Conservation (phyloP, 768 basidiomycete species). For the Clathrus columnatus region DNA sequence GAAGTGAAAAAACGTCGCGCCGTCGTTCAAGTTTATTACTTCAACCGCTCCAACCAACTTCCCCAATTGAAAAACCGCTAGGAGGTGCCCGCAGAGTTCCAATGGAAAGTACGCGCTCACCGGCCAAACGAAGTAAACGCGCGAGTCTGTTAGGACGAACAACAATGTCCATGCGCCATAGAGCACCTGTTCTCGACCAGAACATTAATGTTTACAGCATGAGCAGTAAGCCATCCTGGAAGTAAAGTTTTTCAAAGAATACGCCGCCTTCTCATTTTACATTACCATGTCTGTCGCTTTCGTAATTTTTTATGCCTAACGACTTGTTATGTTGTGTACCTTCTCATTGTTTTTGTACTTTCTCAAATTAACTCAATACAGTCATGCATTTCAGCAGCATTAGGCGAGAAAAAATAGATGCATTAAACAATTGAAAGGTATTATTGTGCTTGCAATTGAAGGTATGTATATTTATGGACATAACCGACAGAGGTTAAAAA, state of each 20-base stretch:
- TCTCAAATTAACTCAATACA: background rate
- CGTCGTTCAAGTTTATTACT: conserved; percentile 78
- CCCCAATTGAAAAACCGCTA: conserved; percentile 4
- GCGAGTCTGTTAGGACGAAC: conserved; percentile 4
- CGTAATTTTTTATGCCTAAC: background rate
- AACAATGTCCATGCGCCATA: background rate
- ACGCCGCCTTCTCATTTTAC: background rate
- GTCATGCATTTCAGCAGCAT: background rate
- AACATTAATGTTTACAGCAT: background rate
- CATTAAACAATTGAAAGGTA: background rate
- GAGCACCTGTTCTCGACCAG: conserved; percentile 3
- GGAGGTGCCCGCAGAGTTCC: conserved; percentile 7
- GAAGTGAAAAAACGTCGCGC: conserved; percentile 55
- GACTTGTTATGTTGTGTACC: background rate
- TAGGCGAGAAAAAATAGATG: background rate
- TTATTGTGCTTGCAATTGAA: background rate
- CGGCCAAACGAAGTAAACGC: conserved; percentile 13
- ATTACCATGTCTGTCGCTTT: background rate
- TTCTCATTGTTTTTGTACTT: no score
- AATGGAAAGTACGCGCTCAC: conserved; percentile 7
- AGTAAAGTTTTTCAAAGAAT: background rate
- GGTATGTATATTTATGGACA: background rate
- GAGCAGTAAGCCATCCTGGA: conserved; percentile 7
- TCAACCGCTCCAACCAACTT: conserved; percentile 43
- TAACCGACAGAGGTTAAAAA: background rate